A percentile compares a stretch with the other conserved stretches of the same genome.
These are phyloP conservation scores for Entomortierella parvispora DNA, from an alignment of 192 early-diverging fungal species.

Conservation along the genomic window DNA sequence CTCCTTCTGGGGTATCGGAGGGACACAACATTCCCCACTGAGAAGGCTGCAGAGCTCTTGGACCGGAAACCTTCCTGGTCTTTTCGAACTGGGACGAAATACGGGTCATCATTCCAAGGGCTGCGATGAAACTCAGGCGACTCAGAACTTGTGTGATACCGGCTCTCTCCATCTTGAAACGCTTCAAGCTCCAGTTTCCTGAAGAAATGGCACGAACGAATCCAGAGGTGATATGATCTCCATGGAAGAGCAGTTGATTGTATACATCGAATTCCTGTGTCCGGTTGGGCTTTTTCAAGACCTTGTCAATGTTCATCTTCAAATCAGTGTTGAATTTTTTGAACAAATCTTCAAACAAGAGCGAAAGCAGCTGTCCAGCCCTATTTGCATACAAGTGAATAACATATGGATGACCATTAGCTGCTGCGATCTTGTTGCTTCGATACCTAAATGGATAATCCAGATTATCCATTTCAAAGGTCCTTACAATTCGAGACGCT, in stretches of 20 bases:
- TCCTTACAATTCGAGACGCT: conserved; percentile 94
- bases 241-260: conserved; percentile 74
- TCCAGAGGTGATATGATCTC: conserved; percentile 89
- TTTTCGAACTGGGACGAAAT: conserved; percentile 98
- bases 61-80: conserved; percentile 96
- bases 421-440: no score
- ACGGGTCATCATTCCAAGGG: conserved; percentile 97
- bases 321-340: conserved; percentile 90
- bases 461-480: no score
- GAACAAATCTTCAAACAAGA: conserved; percentile 98
- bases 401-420: background rate
- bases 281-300: conserved; percentile 89
- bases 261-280: conserved; percentile 91
- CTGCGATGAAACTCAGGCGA: conserved; percentile 92
- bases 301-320: conserved; percentile 91
- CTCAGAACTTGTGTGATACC: conserved; percentile 97
- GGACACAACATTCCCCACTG: conserved; percentile 99
- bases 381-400: conserved; percentile 45
- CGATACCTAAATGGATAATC: no score
- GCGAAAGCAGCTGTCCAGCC: conserved; percentile 91
- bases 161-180: conserved; percentile 99
- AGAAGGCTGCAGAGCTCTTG: conserved; percentile 95
- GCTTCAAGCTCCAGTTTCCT: conserved; percentile 98
- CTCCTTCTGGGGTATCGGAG: conserved; percentile 98
- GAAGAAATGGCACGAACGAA: conserved; percentile 94